Conservation (phyloP, 2,329 filamentous ascomycete species). For the Xylaria sp. region DNA sequence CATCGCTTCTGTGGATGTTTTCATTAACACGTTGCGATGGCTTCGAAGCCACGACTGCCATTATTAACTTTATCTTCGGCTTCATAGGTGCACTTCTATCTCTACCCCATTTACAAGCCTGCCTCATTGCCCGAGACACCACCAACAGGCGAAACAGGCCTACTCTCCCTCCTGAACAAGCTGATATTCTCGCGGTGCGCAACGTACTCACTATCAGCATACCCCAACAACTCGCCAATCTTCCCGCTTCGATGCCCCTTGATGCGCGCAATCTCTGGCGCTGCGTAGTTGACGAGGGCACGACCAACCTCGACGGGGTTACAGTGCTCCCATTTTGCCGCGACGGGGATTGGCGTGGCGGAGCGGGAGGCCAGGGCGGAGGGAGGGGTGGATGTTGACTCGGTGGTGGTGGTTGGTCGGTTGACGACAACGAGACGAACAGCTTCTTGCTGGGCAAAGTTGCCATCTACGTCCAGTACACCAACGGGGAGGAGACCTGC, state of each 20-base stretch:
- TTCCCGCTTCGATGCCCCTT: slow-evolving; percentile 78
- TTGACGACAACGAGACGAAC: slow-evolving; percentile 80
- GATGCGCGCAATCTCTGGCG: slow-evolving; percentile 74
- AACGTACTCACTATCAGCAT: slow-evolving; percentile 92
- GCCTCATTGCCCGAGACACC: slow-evolving; percentile 23
- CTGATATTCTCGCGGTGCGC: slow-evolving; percentile 84
- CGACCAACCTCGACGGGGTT: slow-evolving; percentile 67
- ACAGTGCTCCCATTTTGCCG: slow-evolving; percentile 14
- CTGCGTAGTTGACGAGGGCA: slow-evolving; percentile 89
- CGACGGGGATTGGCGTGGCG: slow-evolving; percentile 16
- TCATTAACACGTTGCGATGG: too few species aligned
- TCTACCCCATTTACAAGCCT: background rate
- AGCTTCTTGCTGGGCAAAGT: slow-evolving; percentile 87
- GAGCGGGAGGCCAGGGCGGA: slow-evolving; percentile 13
- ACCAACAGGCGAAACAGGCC: slow-evolving; percentile 45
- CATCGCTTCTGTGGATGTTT: too few species aligned
- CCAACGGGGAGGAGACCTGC: slow-evolving; percentile 85
- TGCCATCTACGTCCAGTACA: slow-evolving; percentile 83
- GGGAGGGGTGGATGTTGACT: background rate
- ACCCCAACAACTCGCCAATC: slow-evolving; percentile 75
- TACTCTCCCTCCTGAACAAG: slow-evolving; percentile 54
- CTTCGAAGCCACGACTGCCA: too few species aligned
- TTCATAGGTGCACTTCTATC: too few species aligned
- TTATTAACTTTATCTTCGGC: too few species aligned
- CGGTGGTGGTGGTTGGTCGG: slow-evolving; percentile 30